A percentile compares a stretch with the other conserved stretches of the same genome.
These are phyloP conservation scores for Pythium myriotylum DNA, from an alignment of 352 stramenopile species.

Conservation along the genomic window DNA sequence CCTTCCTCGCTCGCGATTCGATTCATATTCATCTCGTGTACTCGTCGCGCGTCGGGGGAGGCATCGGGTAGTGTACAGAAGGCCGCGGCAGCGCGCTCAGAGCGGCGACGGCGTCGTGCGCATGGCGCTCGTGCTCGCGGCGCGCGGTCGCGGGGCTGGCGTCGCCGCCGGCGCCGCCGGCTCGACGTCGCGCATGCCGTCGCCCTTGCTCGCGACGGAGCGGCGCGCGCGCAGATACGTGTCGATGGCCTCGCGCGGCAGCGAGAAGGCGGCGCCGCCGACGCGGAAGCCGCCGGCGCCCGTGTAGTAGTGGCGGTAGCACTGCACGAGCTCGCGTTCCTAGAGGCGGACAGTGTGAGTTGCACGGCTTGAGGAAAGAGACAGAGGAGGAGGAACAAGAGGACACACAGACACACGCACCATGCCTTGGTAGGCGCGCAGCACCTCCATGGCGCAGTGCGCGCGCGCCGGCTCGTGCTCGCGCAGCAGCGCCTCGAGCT, in stretches of 20 bases:
- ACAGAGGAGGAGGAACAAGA: background rate
- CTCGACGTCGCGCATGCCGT: conserved; percentile 49
- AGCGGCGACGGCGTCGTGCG: conserved; percentile 9
- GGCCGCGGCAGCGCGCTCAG: background rate
- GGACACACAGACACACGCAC: too few species aligned
- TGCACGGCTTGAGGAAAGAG: background rate
- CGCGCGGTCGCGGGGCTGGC: conserved; percentile 16
- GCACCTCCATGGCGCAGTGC: conserved; percentile 37
- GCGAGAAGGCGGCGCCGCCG: conserved; percentile 37
- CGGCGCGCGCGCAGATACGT: conserved; percentile 52
- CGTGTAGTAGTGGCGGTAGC: conserved; percentile 69
- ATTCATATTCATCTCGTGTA: too few species aligned
- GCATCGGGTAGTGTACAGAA: conserved; percentile 4
- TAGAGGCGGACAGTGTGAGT: background rate
- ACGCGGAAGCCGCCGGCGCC: conserved; percentile 49
- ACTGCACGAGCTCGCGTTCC: conserved; percentile 66
- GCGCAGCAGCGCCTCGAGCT: conserved; percentile 50
- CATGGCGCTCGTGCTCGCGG: conserved; percentile 24
- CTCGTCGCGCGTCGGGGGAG: too few species aligned
- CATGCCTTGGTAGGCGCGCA: conserved; percentile 56
- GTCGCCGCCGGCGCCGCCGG: conserved; percentile 18
- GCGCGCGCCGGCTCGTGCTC: conserved; percentile 49
- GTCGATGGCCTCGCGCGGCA: conserved; percentile 57
- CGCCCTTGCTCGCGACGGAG: conserved; percentile 41
- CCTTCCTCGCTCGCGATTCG: too few species aligned